These are phyloP conservation scores for Thelonectria olida DNA, from an alignment of 2,329 filamentous ascomycete genomes.

Conservation along the genomic window DNA sequence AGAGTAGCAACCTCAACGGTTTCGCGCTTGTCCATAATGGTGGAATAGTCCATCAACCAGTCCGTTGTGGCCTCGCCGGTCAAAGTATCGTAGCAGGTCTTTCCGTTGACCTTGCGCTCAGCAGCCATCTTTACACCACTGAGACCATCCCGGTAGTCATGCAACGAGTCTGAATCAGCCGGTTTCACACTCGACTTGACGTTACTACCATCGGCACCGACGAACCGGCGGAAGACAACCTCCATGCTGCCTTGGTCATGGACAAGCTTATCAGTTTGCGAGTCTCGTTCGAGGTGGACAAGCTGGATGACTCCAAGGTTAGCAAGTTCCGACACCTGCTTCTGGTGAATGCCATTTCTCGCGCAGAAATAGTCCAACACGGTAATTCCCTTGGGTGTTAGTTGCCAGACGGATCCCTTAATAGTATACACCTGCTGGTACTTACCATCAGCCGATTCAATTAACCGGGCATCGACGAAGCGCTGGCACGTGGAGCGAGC, in stretches of 20 bases:
- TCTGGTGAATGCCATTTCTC: constrained; percentile 93
- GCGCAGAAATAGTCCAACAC: constrained; percentile 92
- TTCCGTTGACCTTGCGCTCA: constrained; percentile 83
- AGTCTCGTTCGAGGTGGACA: constrained; percentile 88
- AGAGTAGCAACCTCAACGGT: constrained; percentile 82
- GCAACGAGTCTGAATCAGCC: constrained; percentile 90
- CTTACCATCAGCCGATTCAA: constrained; percentile 93
- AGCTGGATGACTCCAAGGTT: constrained; percentile 85
- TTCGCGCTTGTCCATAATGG: constrained; percentile 90
- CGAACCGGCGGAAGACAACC: constrained; percentile 92
- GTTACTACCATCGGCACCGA: constrained; percentile 84
- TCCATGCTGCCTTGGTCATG: constrained; percentile 89
- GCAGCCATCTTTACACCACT: constrained; percentile 93
- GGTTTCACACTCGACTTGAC: constrained; percentile 78
- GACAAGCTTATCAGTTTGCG: constrained; percentile 85
- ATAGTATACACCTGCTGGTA: constrained; percentile 82
- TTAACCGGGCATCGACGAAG: constrained; percentile 92
- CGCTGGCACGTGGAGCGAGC: constrained; percentile 93
- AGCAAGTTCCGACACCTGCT: constrained; percentile 87
- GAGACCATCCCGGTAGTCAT: constrained; percentile 89
- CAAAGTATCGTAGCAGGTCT: constrained; percentile 83
- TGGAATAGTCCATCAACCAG: constrained; percentile 98
- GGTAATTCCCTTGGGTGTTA: constrained; percentile 94
- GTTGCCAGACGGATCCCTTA: constrained; percentile 92
- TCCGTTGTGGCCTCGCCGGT: constrained; percentile 90